Conservation (phyloP, 1,284 basidiomycete genomes). For the Apiotrichum siamense region DNA sequence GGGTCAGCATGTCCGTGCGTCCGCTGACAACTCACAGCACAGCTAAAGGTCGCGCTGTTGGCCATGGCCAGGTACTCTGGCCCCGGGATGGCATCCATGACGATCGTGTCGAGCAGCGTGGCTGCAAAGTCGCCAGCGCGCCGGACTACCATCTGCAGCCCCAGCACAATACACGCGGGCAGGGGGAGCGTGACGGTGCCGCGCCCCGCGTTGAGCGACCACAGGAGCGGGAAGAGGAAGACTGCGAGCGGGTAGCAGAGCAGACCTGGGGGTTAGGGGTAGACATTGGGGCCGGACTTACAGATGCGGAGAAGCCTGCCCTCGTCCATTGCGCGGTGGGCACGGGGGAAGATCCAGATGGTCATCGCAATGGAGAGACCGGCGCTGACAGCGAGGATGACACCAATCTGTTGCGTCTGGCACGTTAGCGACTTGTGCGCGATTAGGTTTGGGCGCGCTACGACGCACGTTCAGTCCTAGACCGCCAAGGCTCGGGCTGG, state of each 20-base stretch:
- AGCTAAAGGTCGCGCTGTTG: conserved; percentile 36
- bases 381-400: conserved; percentile 31
- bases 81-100: conserved; percentile 33
- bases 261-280: conserved; percentile 20
- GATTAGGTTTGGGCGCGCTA: not conserved
- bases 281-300: conserved; percentile 6
- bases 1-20: not conserved
- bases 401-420: conserved; percentile 32
- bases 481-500: conserved; percentile 30
- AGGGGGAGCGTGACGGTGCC: conserved; percentile 2
- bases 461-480: conserved; percentile 28
- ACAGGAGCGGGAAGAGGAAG: conserved; percentile 30
- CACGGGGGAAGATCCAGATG: conserved; percentile 28
- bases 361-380: conserved; percentile 36
- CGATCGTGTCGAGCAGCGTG: conserved; percentile 34
- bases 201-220: conserved; percentile 20
- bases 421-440: too few relatives aligned
- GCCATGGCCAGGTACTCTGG: conserved; percentile 34
- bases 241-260: conserved; percentile 26
- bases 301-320: conserved; percentile 17
- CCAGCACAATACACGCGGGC: conserved; percentile 17
- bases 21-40: conserved; percentile 26
- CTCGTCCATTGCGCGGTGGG: conserved; percentile 26
- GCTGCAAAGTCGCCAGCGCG: conserved; percentile 32
- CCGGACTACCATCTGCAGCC: conserved; percentile 31